Conservation (phyloP, 2,329 filamentous ascomycete species). For the Ophiosphaerella korrae region DNA sequence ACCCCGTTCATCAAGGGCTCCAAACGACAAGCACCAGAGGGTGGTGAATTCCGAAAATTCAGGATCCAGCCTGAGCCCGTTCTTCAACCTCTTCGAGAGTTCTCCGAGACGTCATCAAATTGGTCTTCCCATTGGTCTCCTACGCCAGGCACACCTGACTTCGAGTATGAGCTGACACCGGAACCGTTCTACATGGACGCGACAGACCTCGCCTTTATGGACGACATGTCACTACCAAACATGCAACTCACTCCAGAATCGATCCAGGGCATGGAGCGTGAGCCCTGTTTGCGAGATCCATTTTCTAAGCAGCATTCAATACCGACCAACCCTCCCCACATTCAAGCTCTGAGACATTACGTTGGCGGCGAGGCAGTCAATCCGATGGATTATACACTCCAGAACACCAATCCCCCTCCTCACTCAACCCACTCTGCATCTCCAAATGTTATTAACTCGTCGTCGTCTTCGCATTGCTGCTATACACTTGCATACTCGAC, state of each 20-base stretch:
- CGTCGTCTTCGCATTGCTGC: conserved; percentile 36
- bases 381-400: conserved; percentile 27
- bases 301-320: conserved; percentile 34
- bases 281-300: conserved; percentile 32
- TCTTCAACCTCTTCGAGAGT: conserved; percentile 19
- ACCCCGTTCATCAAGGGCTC: conserved; percentile 37
- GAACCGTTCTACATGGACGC: conserved; percentile 32
- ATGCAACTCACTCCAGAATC: conserved; percentile 19
- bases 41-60: conserved; percentile 37
- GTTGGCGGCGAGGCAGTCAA: conserved; percentile 28
- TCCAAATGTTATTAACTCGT: conserved; percentile 19
- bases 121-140: conserved; percentile 34
- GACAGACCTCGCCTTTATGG: conserved; percentile 28
- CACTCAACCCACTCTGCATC: conserved; percentile 9
- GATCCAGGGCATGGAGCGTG: conserved; percentile 24
- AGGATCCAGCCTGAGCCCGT: conserved; percentile 29
- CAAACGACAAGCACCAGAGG: conserved; percentile 37
- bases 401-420: conserved; percentile 19
- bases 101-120: conserved; percentile 18
- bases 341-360: conserved; percentile 35
- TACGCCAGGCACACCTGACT: conserved; percentile 33
- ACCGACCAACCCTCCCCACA: conserved; percentile 30
- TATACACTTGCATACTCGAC: conserved; percentile 37
- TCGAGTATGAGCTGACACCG: conserved; percentile 36
- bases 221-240: conserved; percentile 24